Conservation (phyloP, 2,329 filamentous ascomycete genomes). For the Elsinoe australis region DNA sequence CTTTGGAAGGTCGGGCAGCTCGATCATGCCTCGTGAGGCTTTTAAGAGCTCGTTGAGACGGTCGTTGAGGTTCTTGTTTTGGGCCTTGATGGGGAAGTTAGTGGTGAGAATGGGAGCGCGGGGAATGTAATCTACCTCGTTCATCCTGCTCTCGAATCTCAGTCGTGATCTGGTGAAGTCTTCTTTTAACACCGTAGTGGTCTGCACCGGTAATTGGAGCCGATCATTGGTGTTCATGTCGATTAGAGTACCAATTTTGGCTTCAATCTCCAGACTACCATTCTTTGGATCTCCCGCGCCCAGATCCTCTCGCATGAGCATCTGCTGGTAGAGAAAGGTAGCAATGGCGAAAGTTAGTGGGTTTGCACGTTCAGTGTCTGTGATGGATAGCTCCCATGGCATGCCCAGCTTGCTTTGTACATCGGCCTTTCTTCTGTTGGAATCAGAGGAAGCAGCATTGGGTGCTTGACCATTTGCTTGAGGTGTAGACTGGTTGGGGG, state of each 20-base stretch:
- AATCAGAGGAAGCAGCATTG: background rate
- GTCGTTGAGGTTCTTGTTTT: slow-evolving; percentile 77
- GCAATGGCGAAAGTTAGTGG: slow-evolving; percentile 10
- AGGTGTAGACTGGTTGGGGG: background rate
- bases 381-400: slow-evolving; percentile 20
- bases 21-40: slow-evolving; percentile 36
- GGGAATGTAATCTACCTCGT: slow-evolving; percentile 52
- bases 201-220: slow-evolving; percentile 58
- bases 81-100: slow-evolving; percentile 44
- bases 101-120: background rate
- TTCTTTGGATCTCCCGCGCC: slow-evolving; percentile 50
- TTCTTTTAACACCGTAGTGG: slow-evolving; percentile 62
- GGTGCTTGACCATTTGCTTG: slow-evolving; percentile 3
- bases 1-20: slow-evolving; percentile 24
- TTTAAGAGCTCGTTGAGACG: slow-evolving; percentile 67
- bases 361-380: slow-evolving; percentile 8
- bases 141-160: slow-evolving; percentile 83
- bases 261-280: slow-evolving; percentile 84
- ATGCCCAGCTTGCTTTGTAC: slow-evolving; percentile 8
- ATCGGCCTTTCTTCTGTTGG: slow-evolving; percentile 4
- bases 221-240: slow-evolving; percentile 63
- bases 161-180: slow-evolving; percentile 37
- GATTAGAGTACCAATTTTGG: slow-evolving; percentile 78
- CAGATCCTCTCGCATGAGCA: slow-evolving; percentile 38
- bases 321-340: slow-evolving; percentile 17